These are phyloP conservation scores for Bondarzewia mesenterica DNA, from an alignment of 1,284 basidiomycete genomes.

Conservation along the genomic window DNA sequence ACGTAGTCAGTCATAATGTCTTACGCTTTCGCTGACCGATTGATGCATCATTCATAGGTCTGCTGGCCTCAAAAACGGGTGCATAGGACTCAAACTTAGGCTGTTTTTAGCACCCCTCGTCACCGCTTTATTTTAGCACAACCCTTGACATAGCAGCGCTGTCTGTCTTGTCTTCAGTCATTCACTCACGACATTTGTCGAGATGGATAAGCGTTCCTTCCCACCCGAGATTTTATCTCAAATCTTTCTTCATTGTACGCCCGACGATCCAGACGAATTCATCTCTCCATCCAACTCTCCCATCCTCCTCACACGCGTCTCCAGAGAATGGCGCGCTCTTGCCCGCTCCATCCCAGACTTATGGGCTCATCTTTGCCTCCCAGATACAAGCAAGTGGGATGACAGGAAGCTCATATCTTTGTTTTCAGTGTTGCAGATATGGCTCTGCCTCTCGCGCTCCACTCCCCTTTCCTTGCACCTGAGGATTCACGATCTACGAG, in stretches of 20 bases:
- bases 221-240: neutral
- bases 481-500: neutral
- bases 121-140: no score
- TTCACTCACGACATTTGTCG: no score
- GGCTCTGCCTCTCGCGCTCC: neutral
- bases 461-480: neutral
- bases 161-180: no score
- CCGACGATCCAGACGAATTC: neutral
- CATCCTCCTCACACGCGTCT: neutral
- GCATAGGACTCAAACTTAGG: no score
- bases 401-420: neutral
- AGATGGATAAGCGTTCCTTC: neutral
- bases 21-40: no score
- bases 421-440: neutral
- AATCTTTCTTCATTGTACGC: neutral
- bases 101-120: no score
- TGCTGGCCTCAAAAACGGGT: no score
- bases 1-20: no score
- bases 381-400: neutral
- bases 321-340: neutral
- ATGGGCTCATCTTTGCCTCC: neutral
- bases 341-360: neutral
- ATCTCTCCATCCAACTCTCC: neutral
- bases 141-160: no score
- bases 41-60: no score